These are phyloP conservation scores for Arthrinium phaeospermum DNA, from an alignment of 2,329 filamentous ascomycete genomes.

Conservation along the genomic window DNA sequence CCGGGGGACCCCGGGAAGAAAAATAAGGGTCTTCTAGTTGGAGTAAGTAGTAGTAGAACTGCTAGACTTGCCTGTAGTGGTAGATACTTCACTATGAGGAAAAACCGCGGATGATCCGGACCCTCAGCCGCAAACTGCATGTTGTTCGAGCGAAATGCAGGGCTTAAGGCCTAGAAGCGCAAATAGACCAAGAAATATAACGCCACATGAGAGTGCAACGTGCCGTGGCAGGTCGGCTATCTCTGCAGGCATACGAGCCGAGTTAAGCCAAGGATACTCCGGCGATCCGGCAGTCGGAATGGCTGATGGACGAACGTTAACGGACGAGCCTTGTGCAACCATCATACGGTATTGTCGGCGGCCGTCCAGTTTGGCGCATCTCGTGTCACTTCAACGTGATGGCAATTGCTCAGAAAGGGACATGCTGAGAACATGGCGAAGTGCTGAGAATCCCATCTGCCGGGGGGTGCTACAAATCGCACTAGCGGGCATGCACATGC, in stretches of 20 bases:
- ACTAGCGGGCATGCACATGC: constrained; percentile 14
- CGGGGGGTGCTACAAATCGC: constrained; percentile 4
- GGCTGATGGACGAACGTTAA: constrained; percentile 3
- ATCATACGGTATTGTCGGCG: constrained; percentile 5
- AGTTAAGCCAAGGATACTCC: neutral
- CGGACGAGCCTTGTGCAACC: neutral
- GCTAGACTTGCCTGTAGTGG: neutral
- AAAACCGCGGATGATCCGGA: constrained; percentile 4
- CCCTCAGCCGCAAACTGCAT: constrained; percentile 4
- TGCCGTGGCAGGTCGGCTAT: neutral
- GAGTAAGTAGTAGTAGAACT: constrained; percentile 1
- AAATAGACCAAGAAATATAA: constrained; percentile 10
- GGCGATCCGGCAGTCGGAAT: neutral
- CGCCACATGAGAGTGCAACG: constrained; percentile 9
- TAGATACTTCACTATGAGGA: neutral
- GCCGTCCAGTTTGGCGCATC: neutral
- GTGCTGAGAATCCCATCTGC: constrained; percentile 14
- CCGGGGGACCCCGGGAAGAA: neutral
- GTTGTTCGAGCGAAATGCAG: neutral
- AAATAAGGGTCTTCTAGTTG: neutral
- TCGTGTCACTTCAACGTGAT: constrained; percentile 5
- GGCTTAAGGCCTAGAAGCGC: neutral
- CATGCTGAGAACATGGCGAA: neutral
- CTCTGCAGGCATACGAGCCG: neutral
- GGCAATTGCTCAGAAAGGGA: neutral